A percentile compares a stretch with the other conserved stretches of the same genome.
phyloP scores from a whole-genome alignment of 768 basidiomycete species.

The Trametes punicea region DNA sequence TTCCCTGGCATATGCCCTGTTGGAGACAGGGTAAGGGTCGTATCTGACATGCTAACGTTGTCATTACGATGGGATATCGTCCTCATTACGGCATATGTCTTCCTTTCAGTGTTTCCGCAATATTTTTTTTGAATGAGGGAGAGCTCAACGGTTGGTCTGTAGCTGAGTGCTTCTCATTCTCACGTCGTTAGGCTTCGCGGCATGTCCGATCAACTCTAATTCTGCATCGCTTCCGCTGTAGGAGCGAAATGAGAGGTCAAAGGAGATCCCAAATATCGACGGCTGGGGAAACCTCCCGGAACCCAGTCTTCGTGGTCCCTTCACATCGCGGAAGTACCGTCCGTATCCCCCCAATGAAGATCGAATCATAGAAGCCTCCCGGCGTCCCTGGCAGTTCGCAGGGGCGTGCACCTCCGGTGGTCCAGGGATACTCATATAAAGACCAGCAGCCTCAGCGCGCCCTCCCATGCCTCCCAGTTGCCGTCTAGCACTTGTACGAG shows the following conservation, averaged over 20 bases:
- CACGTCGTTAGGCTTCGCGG: not conserved
- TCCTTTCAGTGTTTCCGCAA: not conserved
- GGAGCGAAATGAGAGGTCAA: not conserved
- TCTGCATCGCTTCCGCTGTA: not conserved
- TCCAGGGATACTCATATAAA: too few species aligned
- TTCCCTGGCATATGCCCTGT: not conserved
- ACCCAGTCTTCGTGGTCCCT: not conserved
- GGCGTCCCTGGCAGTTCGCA: not conserved
- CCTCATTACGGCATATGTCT: not conserved
- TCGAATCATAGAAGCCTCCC: slow-evolving; percentile 4
- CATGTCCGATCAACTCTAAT: not conserved
- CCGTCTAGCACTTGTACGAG: too few species aligned
- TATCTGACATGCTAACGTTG: not conserved
- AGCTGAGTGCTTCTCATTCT: not conserved
- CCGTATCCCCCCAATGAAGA: not conserved
- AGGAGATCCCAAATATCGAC: not conserved
- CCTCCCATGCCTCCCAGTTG: too few species aligned
- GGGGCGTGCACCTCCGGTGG: too few species aligned
- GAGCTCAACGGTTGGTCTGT: too few species aligned
- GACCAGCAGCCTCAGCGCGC: too few species aligned
- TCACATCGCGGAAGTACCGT: not conserved
- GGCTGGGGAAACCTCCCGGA: not conserved
- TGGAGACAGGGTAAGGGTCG: not conserved
- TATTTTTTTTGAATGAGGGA: too few species aligned
- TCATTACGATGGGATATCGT: not conserved